Conservation (phyloP, 2,329 filamentous ascomycete genomes). For the Fusarium siculi region DNA sequence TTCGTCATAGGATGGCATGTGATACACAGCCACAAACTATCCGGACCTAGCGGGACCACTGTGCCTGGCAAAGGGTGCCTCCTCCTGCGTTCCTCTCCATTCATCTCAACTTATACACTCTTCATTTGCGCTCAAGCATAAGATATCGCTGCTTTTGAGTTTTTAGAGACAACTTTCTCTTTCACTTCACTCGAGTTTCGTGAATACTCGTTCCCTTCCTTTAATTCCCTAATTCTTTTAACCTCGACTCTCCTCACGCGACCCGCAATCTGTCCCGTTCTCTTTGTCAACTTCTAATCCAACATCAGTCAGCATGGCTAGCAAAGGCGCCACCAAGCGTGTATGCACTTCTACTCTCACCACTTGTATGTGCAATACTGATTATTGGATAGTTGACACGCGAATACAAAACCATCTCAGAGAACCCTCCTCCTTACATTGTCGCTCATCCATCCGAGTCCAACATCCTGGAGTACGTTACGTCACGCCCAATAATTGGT, state of each 20-base stretch:
- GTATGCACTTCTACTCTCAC: slow-evolving; percentile 55
- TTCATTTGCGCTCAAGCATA: slow-evolving; percentile 9
- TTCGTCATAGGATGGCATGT: slow-evolving; percentile 33
- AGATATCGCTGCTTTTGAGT: slow-evolving; percentile 12
- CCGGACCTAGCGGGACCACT: slow-evolving; percentile 28
- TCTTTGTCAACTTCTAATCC: slow-evolving; percentile 18
- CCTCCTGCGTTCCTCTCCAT: slow-evolving; percentile 30
- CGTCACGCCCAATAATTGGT: slow-evolving; percentile 5
- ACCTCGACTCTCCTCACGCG: slow-evolving; percentile 29
- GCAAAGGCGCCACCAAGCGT: slow-evolving; percentile 77
- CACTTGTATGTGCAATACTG: slow-evolving; percentile 28
- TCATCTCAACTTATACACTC: slow-evolving; percentile 30
- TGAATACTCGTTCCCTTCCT: slow-evolving; percentile 1
- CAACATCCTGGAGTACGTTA: slow-evolving; percentile 85
- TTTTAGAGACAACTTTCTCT: slow-evolving; percentile 1
- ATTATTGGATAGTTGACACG: slow-evolving; percentile 62
- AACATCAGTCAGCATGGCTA: slow-evolving; percentile 65
- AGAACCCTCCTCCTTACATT: slow-evolving; percentile 89
- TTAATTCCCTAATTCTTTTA: neutral
- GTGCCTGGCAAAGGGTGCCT: slow-evolving; percentile 12
- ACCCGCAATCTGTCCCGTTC: slow-evolving; percentile 42
- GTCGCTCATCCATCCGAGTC: slow-evolving; percentile 87
- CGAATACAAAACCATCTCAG: slow-evolving; percentile 70
- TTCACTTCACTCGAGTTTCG: neutral
- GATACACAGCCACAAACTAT: slow-evolving; percentile 33